Conservation (phyloP, 2,329 filamentous ascomycete species). For the Apiospora hydei region DNA sequence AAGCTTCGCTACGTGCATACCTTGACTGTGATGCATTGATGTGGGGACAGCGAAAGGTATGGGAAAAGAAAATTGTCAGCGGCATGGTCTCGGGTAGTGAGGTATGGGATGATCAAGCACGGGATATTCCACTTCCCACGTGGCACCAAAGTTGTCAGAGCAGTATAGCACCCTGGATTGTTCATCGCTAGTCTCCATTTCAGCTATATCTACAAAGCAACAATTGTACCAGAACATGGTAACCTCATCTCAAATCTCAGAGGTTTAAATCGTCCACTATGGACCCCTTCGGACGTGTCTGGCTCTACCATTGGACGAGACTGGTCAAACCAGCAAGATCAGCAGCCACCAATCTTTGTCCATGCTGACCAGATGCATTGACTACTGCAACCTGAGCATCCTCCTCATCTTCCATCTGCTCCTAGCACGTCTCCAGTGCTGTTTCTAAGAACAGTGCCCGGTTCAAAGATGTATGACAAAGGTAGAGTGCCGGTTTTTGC, state of each 20-base stretch:
- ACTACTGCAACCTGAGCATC: neutral
- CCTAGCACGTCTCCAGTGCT: neutral
- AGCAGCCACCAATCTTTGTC: neutral
- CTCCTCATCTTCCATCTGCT: neutral
- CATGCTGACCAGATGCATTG: neutral
- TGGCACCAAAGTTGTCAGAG: neutral
- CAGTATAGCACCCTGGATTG: too few relatives aligned
- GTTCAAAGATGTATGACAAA: neutral
- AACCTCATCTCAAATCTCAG: neutral
- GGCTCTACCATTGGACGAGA: too few relatives aligned
- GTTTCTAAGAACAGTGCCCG: neutral
- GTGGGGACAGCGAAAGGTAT: too few relatives aligned
- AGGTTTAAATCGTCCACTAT: too few relatives aligned
- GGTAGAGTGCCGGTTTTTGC: neutral
- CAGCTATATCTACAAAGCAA: neutral
- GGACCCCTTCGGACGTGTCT: too few relatives aligned
- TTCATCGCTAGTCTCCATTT: neutral
- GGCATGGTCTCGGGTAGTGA: too few relatives aligned
- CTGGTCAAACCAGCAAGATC: neutral
- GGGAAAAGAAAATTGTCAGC: neutral
- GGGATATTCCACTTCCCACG: too few relatives aligned
- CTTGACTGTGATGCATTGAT: conserved; percentile 40
- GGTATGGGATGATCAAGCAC: neutral
- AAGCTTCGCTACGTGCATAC: conserved; percentile 45
- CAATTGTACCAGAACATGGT: neutral